Evolutionary conservation across 495 filamentous ascomycete genomes (phyloP).

Genomic region (Thozetella sp.): DNA sequence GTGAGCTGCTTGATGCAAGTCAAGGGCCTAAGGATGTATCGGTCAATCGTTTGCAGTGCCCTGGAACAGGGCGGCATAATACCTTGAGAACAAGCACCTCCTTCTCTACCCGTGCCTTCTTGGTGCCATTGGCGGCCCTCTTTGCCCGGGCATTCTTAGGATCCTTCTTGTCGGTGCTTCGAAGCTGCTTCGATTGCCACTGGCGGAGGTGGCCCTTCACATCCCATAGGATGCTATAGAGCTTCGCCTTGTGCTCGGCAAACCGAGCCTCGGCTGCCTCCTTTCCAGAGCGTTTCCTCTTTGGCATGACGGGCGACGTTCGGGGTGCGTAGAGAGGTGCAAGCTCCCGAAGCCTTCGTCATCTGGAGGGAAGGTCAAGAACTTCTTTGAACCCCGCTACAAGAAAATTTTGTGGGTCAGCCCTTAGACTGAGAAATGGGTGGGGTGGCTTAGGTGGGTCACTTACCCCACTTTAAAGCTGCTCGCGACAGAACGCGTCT

Average conservation of each 20-base stretch:
- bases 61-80: too few relatives aligned
- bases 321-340: too few relatives aligned
- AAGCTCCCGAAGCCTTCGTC: background rate
- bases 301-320: too few relatives aligned
- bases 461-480: background rate
- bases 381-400: conserved; percentile 13
- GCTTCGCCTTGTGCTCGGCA: conserved; percentile 55
- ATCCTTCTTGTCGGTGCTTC: conserved; percentile 39
- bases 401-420: conserved; percentile 15
- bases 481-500: background rate
- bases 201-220: conserved; percentile 89
- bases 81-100: conserved; percentile 82
- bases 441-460: conserved; percentile 5
- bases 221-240: conserved; percentile 72
- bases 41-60: background rate
- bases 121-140: conserved; percentile 9
- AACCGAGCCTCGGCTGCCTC: conserved; percentile 54
- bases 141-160: conserved; percentile 53
- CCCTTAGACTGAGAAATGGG: conserved; percentile 15
- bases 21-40: conserved; percentile 42
- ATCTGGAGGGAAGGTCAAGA: background rate
- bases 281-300: conserved; percentile 44
- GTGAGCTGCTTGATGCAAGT: conserved; percentile 65
- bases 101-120: conserved; percentile 60
- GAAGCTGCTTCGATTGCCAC: conserved; percentile 77